Conservation (phyloP, 805 yeast genomes). For the Pichia rugopelliculosa region DNA sequence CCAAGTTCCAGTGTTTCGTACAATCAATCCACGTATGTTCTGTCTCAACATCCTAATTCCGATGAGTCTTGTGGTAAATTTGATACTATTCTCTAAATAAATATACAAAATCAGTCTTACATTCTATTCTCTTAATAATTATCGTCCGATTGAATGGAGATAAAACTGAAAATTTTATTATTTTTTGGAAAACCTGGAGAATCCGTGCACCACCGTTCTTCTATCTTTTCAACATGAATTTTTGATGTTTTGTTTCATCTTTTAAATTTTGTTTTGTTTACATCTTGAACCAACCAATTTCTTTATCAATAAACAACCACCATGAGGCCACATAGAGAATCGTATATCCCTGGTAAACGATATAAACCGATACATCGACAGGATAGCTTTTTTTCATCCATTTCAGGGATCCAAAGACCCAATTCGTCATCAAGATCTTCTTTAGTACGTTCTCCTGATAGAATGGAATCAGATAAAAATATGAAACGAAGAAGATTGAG, state of each 20-base stretch:
- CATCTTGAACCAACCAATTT: not conserved
- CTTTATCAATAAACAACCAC: not conserved
- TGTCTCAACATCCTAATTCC: not conserved
- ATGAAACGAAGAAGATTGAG: conserved; percentile 23
- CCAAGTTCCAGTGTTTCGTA: not conserved
- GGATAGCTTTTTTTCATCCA: conserved; percentile 7
- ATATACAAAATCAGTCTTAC: too few relatives aligned
- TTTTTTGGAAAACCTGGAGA: not conserved
- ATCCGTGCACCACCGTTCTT: not conserved
- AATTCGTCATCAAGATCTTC: conserved; percentile 5
- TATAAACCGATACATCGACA: conserved; percentile 1
- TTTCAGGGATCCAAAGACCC: not conserved
- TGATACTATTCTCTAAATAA: too few relatives aligned
- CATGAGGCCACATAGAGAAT: conserved; percentile 1
- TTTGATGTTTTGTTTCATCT: not conserved
- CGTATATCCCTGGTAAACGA: not conserved
- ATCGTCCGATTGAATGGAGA: too few relatives aligned
- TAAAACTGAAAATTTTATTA: too few relatives aligned
- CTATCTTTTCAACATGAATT: not conserved
- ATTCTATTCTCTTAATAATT: too few relatives aligned
- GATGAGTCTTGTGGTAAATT: too few relatives aligned
- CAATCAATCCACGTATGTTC: not conserved
- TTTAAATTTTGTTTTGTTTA: not conserved
- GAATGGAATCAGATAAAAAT: not conserved
- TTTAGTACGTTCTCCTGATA: conserved; percentile 8